Evolutionary conservation across 345 rosid genomes (phyloP), one percentile per base, ranked within the genome.

Genomic region (Eucalyptus shirleyi): DNA sequence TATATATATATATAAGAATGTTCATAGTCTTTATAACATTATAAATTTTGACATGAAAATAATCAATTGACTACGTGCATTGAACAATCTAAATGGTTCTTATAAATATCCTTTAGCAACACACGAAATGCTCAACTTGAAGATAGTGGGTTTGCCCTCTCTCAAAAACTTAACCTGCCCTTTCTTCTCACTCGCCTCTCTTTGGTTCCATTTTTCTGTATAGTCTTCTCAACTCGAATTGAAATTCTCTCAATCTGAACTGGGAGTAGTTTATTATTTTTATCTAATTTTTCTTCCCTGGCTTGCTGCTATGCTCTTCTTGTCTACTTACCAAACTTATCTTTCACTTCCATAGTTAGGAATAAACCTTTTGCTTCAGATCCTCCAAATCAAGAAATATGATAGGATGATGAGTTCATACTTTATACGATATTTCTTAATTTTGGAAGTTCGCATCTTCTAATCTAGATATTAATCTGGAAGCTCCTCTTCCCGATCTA

Each of bases 401-500:
- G 62, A 56, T 24, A 56, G 30, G 2, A 10, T 5, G 6, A 9
- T 24, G 3, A 23, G 6, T 56, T 56, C 13, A 24, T 10, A 9
- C 1, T 0, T 56, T 23, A 56, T 56, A 56, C 2, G 6, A 1
- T 23, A 1, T 56, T 3, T 53, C 1, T 1, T 4, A 53, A 4
- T 53, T 53, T 53, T 53, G 59, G 59, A 53, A 53, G 13, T 1
- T 56, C 1, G 0, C 6, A 56, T 56, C 2, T 24, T 56, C 3
- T 0, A 0, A 56, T 56, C 4, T 56, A 56, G 62, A 10, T 24
- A 9, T 24, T 4, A 6, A 56, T 56, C 13, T 0, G 5, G 28
- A 23, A 56, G 12, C 3, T 56, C 6, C 3, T 56, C 28, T 56
- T 56, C 13, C 62, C 21, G 13, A 23, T 56, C 13, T 56, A 56